Evolutionary conservation across 768 basidiomycete genomes (phyloP), one percentile per base, ranked within the genome.

Genomic region (Suillus hirtellus): DNA sequence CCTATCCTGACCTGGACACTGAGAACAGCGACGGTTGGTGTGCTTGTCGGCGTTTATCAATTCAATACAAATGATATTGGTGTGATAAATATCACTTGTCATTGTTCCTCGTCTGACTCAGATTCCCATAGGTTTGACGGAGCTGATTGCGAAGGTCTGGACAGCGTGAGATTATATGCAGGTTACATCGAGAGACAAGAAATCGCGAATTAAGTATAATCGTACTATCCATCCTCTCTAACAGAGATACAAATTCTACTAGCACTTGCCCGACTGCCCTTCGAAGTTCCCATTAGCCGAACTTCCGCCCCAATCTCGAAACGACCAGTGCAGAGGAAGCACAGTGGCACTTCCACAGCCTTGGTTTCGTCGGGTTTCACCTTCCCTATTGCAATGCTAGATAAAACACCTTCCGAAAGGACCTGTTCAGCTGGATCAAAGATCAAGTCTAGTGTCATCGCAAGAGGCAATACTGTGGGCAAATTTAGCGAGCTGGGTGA

Each of bases 51-150:
- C 17, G 85, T 98, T 7, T 99, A 97, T 80, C 91, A 97, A 76
- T 98, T 99, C 82, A 98, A 99, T 80, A 98, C 97, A 49, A 95
- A 96, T 73, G 96, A 99, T 74, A 88, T 99, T 66, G 96, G 97
- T 97, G 69, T 67, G 92, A 82, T 40, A 40, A 44, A 31, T 49
- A 6, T 55, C 7, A 11, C 19, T 40, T 61, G 47, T 55, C 65
- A 12, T 61, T 14, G 64, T 63, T 44, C 54, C 35, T 37, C 50
- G 10, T 40, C 24, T 19, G 40, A 14, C 56, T 21, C 7, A 38
- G n/a, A 6, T 49, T 50, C 43, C 11, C 6, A 44, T 59, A 95
- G 95, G 95, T 69, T 76, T 96, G 60, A 93, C 92, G 9, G 94
- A 97, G 78, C 79, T 96, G 62, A 87, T 95, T 70, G 81, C 86